Evolutionary conservation across 257 asterid species (phyloP).

Genomic region (Datura wrightii): DNA sequence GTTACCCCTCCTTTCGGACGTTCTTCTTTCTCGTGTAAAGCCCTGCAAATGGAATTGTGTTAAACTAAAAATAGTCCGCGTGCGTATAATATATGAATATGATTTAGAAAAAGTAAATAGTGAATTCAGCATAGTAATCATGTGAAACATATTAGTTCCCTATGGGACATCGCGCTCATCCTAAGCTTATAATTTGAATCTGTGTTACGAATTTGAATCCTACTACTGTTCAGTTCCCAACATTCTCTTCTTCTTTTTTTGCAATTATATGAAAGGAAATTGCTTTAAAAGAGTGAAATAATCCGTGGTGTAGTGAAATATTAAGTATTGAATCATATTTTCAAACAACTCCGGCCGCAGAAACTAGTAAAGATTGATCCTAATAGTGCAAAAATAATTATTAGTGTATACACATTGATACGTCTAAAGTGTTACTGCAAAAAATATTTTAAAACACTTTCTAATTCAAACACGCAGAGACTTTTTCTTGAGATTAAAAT

Average conservation of each 20-base stretch:
- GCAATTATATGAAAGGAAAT: background rate
- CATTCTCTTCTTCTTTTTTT: background rate
- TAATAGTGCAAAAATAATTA: too few species aligned
- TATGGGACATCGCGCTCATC: slow-evolving; percentile 23
- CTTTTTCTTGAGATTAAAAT: too few species aligned
- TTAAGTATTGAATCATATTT: background rate
- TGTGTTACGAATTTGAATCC: slow-evolving; percentile 23
- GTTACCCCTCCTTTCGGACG: slow-evolving; percentile 73
- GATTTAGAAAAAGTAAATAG: background rate
- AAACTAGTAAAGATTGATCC: too few species aligned
- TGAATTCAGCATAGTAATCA: background rate
- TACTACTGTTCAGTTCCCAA: background rate
- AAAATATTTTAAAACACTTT: too few species aligned
- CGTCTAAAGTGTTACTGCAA: too few species aligned
- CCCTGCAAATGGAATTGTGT: slow-evolving; percentile 46
- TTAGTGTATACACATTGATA: too few species aligned
- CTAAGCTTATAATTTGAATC: background rate
- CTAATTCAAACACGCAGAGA: too few species aligned
- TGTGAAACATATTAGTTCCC: background rate
- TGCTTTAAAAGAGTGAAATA: background rate
- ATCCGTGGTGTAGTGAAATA: background rate
- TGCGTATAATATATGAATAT: background rate
- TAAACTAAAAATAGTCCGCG: background rate
- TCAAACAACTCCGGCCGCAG: too few species aligned
- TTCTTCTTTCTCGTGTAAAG: slow-evolving; percentile 82